phyloP scores from a whole-genome alignment of 139 green algal genomes.

The Marvania coccoides region DNA sequence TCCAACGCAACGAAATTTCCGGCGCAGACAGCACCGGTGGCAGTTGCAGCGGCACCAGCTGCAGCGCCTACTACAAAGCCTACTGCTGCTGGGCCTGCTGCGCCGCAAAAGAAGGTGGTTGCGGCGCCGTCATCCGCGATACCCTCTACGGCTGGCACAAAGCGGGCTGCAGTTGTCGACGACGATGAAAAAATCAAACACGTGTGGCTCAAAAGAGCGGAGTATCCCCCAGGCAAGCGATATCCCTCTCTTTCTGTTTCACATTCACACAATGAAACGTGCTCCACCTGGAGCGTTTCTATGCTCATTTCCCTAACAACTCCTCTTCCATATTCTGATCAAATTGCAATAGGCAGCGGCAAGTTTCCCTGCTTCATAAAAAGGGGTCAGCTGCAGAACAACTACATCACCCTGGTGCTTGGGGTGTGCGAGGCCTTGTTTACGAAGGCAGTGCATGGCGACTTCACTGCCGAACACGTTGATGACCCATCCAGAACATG shows the following conservation, averaged over 20 bases:
- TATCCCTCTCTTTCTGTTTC: no score
- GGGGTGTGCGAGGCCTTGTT: not conserved
- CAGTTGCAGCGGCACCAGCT: no score
- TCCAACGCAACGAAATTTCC: not conserved
- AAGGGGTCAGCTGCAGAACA: not conserved
- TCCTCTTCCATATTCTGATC: not conserved
- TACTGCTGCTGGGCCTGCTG: no score
- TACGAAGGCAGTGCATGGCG: not conserved
- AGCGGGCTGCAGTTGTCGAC: no score
- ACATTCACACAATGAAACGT: no score
- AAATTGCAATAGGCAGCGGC: not conserved
- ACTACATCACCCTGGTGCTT: conserved; percentile 5
- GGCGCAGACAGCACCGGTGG: not conserved
- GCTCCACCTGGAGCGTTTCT: no score
- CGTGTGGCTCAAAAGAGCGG: not conserved
- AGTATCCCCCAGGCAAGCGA: conserved; percentile 6
- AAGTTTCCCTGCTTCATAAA: conserved; percentile 6
- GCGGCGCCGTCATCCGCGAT: no score
- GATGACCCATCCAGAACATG: not conserved
- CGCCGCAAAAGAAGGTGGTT: no score
- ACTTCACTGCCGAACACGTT: not conserved
- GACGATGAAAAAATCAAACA: not conserved
- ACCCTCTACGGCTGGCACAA: no score
- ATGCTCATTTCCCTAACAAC: no score
- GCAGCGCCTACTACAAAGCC: no score